Base-by-base conservation (phyloP, 495 filamentous ascomycete genomes). In the Annulohypoxylon moriforme region DNA sequence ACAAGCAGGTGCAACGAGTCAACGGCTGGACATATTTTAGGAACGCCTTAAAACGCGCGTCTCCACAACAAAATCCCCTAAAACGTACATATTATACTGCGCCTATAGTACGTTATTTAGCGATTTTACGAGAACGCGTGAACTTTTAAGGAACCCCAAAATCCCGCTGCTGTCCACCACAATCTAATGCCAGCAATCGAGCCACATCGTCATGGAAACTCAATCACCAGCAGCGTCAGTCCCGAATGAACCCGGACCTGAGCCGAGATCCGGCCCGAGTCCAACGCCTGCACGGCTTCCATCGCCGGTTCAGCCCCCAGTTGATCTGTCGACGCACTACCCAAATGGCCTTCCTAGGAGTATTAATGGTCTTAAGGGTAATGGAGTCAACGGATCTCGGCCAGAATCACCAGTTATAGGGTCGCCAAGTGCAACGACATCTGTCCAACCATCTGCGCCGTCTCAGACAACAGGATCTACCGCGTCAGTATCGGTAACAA, bases 311-410 rank as follows among this genome's bases (percentile, higher is more conserved):
- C 56, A 65, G 20, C 40, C 61, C 27, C 40, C 34, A 18, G 36
- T 36, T 0, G 55, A 73, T 33, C 50, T 34, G 10, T 57, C 20
- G 22, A 66, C 66, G 0, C 62, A 73, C 22, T 73, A 73, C 14
- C 50, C 71, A 4, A 73, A 73, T 31, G 66, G 71, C 16, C 71
- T 69, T 42, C 71, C 71, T 24, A 62, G 71, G 11, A 73, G 60
- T 22, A 73, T 73, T 14, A 69, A 73, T 49, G 71, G 71, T 2
- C 61, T 73, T n/a, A 69, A 63, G 14, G 24, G 42, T 7, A 59
- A 66, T 52, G 31, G 18, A 10, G 24, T 18, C n/a, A 69, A 62
- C 18, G 61, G 65, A 27, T 18, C 46, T 10, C 42, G 33, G 14
- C 44, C 62, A 18, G 6, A 62, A 22, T 25, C 56, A 46, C 33